Evolutionary conservation across 2,329 filamentous ascomycete genomes (phyloP), one percentile per base, ranked within the genome.

Genomic region (Hypoxylon sp.): DNA sequence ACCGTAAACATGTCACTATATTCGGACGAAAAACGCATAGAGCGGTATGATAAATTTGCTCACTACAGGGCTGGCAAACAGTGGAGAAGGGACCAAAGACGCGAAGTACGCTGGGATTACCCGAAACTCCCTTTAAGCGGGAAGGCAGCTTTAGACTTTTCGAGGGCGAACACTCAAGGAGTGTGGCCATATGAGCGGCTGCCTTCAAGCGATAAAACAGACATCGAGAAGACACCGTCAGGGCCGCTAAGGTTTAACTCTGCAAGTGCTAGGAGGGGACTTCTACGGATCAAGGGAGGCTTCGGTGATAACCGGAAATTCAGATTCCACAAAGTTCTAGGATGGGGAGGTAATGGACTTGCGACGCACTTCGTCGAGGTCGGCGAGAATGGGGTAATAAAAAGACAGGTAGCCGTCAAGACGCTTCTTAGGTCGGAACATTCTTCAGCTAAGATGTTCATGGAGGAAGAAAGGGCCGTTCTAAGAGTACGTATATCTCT

Each of bases 51-150:
- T 28, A 41, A 28, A 19, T n/a, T 14, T 21, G 23, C 11, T n/a
- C 19, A 41, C 21, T 53, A 41, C 38, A 28, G 21, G 21, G 34
- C 51, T n/a, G 14, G 21, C 14, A 5, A 5, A 5, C 1, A 2
- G 14, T 50, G 23, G 14, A 3, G 17, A 14, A 19, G n/a, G 14
- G 5, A 59, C 41, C 2, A 63, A 69, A 13, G 5, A 59, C 50
- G 2, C 58, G 69, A 6, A 63, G 32, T 34, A 60, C 17, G 17
- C 7, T 43, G 13, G 23, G 72, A 28, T 60, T 11, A 30, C 34
- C 51, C 51, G 13, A 9, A 28, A 3, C 34, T 14, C 17, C 51
- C 34, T 38, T 41, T 28, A 25, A 0, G 2, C 2, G 50, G 50
- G 19, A 53, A 25, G 11, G 13, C 25, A 10, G 5, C 28, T 28